Evolutionary conservation across 2,329 filamentous ascomycete genomes (phyloP).

Genomic region (Akanthomyces muscarius): DNA sequence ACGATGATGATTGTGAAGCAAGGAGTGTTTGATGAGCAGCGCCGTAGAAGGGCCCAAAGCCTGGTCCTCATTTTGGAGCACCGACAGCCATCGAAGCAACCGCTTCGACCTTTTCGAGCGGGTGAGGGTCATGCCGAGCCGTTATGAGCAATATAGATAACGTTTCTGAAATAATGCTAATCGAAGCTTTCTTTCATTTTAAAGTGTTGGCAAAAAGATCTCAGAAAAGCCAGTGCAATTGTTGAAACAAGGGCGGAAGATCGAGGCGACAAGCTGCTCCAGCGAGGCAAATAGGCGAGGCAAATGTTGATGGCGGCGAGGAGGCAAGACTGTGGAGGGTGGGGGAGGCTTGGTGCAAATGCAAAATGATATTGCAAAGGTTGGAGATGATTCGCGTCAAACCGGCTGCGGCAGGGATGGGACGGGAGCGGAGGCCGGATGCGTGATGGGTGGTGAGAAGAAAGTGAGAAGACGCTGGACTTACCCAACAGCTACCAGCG

Average conservation of each 20-base stretch:
- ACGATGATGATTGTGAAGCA: constrained; percentile 29
- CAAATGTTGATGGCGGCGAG: background rate
- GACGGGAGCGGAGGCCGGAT: background rate
- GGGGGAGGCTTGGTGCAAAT: background rate
- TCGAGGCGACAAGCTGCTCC: background rate
- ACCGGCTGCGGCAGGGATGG: background rate
- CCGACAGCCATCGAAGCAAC: constrained; percentile 31
- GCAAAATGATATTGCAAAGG: background rate
- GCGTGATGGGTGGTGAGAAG: constrained; percentile 6
- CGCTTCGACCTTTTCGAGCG: constrained; percentile 31
- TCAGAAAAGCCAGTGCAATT: constrained; percentile 4
- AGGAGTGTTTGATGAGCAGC: constrained; percentile 30
- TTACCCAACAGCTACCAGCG: constrained; percentile 24
- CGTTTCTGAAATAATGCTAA: constrained; percentile 19
- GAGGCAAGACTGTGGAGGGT: background rate
- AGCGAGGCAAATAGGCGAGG: constrained; percentile 8
- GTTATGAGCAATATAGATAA: constrained; percentile 16
- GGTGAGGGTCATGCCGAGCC: constrained; percentile 26
- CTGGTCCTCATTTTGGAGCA: constrained; percentile 36
- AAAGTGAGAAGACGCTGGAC: constrained; percentile 15
- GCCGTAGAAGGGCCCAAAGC: constrained; percentile 30
- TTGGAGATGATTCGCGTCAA: background rate
- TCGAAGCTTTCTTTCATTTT: constrained; percentile 17
- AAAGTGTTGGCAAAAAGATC: constrained; percentile 7
- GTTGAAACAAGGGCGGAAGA: background rate